Evolutionary conservation across 2,329 filamentous ascomycete genomes (phyloP), one percentile per base, ranked within the genome.

Genomic region (Tolypocladium sp.): DNA sequence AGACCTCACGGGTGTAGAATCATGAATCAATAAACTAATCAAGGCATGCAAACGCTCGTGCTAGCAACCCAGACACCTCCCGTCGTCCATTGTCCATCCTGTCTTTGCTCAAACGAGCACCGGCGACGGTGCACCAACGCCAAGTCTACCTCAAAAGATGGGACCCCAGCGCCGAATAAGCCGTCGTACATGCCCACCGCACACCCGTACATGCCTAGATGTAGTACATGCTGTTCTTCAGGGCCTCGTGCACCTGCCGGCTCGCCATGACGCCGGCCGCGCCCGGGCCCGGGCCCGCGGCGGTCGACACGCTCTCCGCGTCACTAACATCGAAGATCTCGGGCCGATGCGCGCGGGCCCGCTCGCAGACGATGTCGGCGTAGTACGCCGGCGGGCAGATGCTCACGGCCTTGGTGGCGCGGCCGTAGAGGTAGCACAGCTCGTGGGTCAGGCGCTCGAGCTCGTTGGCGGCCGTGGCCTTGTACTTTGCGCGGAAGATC

Each of bases 331-430:
- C 84, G 63, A 89, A 86, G 22, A 83, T 76, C 33, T 83, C 79
- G 30, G 83, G 82, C 2, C 93, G 78, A 69, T 95, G 93, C 17
- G 82, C 81, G 1, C 92, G 79, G 0, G 89, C 88, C 3, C 92
- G 82, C 63, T 91, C 89, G 69, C 90, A 94, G 2, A 93, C 83
- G 35, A 96, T 78, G 70, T 96, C 92, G 0, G 92, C 92, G 68
- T 96, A 96, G 76, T 96, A 96, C 0, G 91, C 92, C 0, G 92
- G 90, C 0, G 92, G 91, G 65, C 89, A 94, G 64, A 96, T 85
- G 67, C 88, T 91, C 55, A 96, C 91, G 0, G 91, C 88, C 71
- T 91, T 92, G n/a, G 91, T 94, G 0, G 92, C 91, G 4, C 92
- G 85, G 12, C 90, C 90, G 67, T 89, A 96, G 0, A 91, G 76